Base-by-base conservation (phyloP, 768 basidiomycete genomes). In the Suillus americanus region DNA sequence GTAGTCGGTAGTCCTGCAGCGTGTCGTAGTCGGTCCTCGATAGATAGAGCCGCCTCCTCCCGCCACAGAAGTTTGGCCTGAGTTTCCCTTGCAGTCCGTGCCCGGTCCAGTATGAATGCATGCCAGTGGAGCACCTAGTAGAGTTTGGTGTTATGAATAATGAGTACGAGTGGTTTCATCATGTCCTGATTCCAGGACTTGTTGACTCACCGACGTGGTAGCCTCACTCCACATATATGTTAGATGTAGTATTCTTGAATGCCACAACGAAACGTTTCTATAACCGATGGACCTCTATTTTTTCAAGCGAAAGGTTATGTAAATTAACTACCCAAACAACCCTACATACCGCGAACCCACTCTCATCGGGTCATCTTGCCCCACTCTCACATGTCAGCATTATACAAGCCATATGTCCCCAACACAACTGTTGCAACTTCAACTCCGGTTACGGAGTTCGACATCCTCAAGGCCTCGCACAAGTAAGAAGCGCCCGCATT, bases 401-500 rank as follows among this genome's bases (percentile, higher is more conserved):
- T 64, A 18, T 70, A 63, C 66, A 70, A 54, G 14, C 69, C 69
- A 64, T 67, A 70, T 37, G 46, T 65, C 10, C 53, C 68, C 30
- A 55, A n/a, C 38, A 61, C 70, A 6, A 33, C 62, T 30, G 60
- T 25, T 1, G 43, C 48, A 2, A 5, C 62, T 25, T 64, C 64
- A 40, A 57, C 65, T 23, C 20, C 60, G 10, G 33, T 67, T 54
- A 69, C 87, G 0, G 92, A 93, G 69, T 92, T 93, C 54, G 91
- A 93, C 67, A 88, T 94, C 64, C 78, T 94, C 40, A 92, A 86
- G 70, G 82, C 83, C 3, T 84, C 88, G 0, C 92, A 93, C 79
- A 90, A 82, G 89, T 89, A 69, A 64, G 77, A 67, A 1, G 16
- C 1, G 10, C 30, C 7, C 25, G 5, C 5, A 23, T 30, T 55